phyloP scores from a whole-genome alignment of 2,329 filamentous ascomycete species.

The Fusarium pseudonygamai region DNA sequence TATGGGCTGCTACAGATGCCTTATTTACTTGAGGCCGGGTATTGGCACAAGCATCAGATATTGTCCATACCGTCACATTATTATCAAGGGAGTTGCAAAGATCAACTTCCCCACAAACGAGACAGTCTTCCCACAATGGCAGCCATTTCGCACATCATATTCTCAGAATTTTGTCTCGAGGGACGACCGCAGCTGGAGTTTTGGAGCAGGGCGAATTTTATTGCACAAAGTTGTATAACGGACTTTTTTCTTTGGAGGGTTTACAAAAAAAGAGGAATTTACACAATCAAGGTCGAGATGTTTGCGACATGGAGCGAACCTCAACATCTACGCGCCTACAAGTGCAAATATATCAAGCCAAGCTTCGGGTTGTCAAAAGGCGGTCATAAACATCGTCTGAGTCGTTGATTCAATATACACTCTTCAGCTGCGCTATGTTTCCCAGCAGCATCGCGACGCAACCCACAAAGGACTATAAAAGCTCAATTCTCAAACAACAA shows the following conservation, averaged over 20 bases:
- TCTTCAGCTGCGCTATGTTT: not conserved
- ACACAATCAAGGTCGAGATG: not conserved
- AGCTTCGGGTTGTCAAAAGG: not conserved
- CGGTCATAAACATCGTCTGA: slow-evolving; percentile 2
- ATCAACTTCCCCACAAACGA: not conserved
- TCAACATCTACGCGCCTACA: not conserved
- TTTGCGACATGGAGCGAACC: not conserved
- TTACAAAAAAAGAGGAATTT: not conserved
- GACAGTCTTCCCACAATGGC: not conserved
- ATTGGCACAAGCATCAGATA: not conserved
- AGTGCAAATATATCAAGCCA: not conserved
- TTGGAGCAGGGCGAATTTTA: not conserved
- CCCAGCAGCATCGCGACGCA: slow-evolving; percentile 6
- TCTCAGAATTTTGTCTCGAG: not conserved
- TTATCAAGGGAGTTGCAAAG: not conserved
- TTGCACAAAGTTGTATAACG: not conserved
- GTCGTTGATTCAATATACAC: slow-evolving; percentile 10
- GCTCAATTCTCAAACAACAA: slow-evolving; percentile 3
- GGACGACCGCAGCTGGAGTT: not conserved
- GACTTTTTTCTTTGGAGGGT: not conserved
- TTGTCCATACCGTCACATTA: not conserved
- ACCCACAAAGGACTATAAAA: slow-evolving; percentile 11
- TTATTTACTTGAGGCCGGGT: slow-evolving; percentile 46
- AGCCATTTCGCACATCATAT: not conserved
- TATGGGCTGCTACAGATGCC: slow-evolving; percentile 56